Evolutionary conservation across 2,329 filamentous ascomycete species (phyloP).

Genomic region (Cadophora malorum): DNA sequence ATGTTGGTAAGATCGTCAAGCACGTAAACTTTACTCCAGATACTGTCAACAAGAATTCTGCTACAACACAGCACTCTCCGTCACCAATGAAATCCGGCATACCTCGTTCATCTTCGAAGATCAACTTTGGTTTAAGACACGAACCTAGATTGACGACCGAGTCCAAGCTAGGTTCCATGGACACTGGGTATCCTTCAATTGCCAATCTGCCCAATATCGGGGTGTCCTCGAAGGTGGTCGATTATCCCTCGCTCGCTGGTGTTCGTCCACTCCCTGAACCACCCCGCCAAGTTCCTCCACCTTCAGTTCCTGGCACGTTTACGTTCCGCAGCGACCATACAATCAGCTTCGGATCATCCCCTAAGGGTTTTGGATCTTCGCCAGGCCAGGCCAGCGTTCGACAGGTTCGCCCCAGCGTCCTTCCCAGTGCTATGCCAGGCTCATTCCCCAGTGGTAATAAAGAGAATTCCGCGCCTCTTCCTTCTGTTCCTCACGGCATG

Average conservation of each 20-base stretch:
- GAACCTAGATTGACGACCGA: slow-evolving; percentile 36
- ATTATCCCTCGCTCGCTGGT: slow-evolving; percentile 43
- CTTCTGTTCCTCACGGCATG: slow-evolving; percentile 65
- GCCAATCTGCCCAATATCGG: slow-evolving; percentile 44
- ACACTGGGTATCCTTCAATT: slow-evolving; percentile 61
- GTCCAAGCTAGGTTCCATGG: slow-evolving; percentile 42
- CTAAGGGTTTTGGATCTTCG: slow-evolving; percentile 61
- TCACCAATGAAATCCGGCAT: slow-evolving; percentile 60
- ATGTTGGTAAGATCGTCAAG: slow-evolving; percentile 64
- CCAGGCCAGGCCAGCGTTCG: slow-evolving; percentile 67
- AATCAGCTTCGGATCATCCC: slow-evolving; percentile 59
- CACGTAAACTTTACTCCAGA: slow-evolving; percentile 81
- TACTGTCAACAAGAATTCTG: slow-evolving; percentile 56
- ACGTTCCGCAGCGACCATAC: slow-evolving; percentile 72
- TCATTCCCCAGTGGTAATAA: slow-evolving; percentile 62
- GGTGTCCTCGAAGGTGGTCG: slow-evolving; percentile 30
- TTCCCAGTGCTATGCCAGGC: slow-evolving; percentile 58
- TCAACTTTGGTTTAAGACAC: slow-evolving; percentile 47
- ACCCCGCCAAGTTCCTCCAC: slow-evolving; percentile 33
- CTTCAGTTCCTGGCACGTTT: slow-evolving; percentile 62
- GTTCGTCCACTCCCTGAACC: slow-evolving; percentile 39
- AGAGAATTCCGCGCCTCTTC: slow-evolving; percentile 55
- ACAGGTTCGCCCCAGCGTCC: slow-evolving; percentile 61
- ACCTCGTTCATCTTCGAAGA: slow-evolving; percentile 51
- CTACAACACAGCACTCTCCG: slow-evolving; percentile 56